Base-by-base conservation (phyloP, 2,329 filamentous ascomycete genomes). In the Beauveria australis region DNA sequence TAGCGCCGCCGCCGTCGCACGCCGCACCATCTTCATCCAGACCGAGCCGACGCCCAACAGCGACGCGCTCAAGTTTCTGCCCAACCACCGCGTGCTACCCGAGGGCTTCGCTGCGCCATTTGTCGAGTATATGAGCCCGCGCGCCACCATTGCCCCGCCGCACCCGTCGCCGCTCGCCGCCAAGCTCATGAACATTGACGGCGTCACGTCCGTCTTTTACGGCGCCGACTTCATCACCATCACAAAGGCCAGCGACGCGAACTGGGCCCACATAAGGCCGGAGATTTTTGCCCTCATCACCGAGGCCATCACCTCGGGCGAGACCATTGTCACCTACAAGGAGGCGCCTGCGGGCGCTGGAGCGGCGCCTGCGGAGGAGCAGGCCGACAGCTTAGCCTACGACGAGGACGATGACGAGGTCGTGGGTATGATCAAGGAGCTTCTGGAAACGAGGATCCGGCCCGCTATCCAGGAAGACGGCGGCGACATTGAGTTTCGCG, bases 391-490 rank as follows among this genome's bases (percentile, higher is more conserved):
- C 63, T 78, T 96, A 56, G 84, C 84, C 24, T 96, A 93, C 73
- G 87, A 93, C 67, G 92, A 96, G 71, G 88, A 95, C 64, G 94
- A 99, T 72, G 88, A 87, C 66, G 94, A 99, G 75, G 91, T 97
- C 12, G 89, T 99, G 9, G 89, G 91, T 62, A 97, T 97, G 94
- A 97, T 99, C 76, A 96, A 97, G 78, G 94, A 99, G 76, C 79
- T 99, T 37, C 80, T 99, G 41, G 94, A 99, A 75, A 99, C 94
- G 28, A 83, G 94, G 64, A 96, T 99, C 70, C 83, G 94, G 48
- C 94, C 94, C 0, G 90, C 93, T 1, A 99, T 99, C 64, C 94
- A 97, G 74, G 94, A 97, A 73, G 94, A 99, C 67, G 94, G 94
- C 53, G 94, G 94, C 51, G 94, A 99, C 72, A 97, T 99, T 69